phyloP scores from a whole-genome alignment of 2,329 filamentous ascomycete species.

The Aspergillus niger region DNA sequence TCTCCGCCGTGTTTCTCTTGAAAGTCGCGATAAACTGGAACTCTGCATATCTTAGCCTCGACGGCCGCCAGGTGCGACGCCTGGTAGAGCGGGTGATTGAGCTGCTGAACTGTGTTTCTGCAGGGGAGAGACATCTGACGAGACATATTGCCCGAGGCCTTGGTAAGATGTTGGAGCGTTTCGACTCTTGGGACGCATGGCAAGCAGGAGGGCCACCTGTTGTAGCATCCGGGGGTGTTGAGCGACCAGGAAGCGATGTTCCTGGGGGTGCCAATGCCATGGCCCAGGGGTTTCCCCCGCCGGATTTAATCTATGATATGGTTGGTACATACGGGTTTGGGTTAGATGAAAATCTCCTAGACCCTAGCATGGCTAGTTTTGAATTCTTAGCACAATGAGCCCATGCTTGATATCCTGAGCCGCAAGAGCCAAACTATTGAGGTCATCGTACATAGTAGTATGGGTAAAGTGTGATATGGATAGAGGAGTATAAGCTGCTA shows the following conservation, averaged over 20 bases:
- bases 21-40: slow-evolving; percentile 50
- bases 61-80: slow-evolving; percentile 40
- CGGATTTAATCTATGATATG: slow-evolving; percentile 47
- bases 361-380: slow-evolving; percentile 46
- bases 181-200: slow-evolving; percentile 44
- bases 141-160: slow-evolving; percentile 45
- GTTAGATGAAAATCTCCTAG: slow-evolving; percentile 44
- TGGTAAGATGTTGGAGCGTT: slow-evolving; percentile 45
- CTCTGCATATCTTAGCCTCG: slow-evolving; percentile 43
- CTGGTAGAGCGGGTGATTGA: slow-evolving; percentile 45
- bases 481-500: neutral
- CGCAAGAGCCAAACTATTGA: neutral
- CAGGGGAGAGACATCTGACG: slow-evolving; percentile 45
- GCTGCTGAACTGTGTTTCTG: slow-evolving; percentile 43
- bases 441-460: neutral
- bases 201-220: slow-evolving; percentile 20
- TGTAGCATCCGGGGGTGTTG: slow-evolving; percentile 15
- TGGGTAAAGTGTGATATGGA: neutral
- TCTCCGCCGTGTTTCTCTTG: slow-evolving; percentile 49
- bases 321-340: slow-evolving; percentile 48
- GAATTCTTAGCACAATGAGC: slow-evolving; percentile 40
- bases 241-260: slow-evolving; percentile 30
- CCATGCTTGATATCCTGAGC: neutral
- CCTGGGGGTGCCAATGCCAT: slow-evolving; percentile 45
- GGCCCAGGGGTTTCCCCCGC: slow-evolving; percentile 44